phyloP scores from a whole-genome alignment of 305 asterid species.

The Solanum hybrid region DNA sequence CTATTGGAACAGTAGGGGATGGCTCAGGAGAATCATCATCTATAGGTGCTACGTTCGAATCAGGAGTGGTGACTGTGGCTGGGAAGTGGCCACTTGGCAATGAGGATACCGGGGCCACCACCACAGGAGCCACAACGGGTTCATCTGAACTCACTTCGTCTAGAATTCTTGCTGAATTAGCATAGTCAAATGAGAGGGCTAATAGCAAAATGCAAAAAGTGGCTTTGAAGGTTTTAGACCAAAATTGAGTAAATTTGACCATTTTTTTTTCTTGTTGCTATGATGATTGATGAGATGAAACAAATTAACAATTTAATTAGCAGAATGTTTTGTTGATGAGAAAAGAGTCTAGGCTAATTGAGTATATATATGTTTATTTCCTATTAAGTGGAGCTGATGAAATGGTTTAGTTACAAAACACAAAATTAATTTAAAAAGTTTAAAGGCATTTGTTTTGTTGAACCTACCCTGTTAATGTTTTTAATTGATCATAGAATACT shows the following conservation, averaged over 20 bases:
- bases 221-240: not conserved
- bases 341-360: not conserved
- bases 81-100: conserved; percentile 44
- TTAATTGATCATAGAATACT: not conserved
- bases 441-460: not conserved
- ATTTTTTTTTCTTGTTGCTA: conserved; percentile 16
- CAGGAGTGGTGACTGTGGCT: conserved; percentile 11
- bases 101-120: conserved; percentile 17
- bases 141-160: conserved; percentile 18
- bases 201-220: conserved; percentile 34
- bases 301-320: conserved; percentile 2
- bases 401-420: not conserved
- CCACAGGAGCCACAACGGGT: conserved; percentile 20
- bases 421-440: not conserved
- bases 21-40: not conserved
- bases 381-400: not conserved
- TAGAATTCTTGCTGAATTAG: conserved; percentile 37
- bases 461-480: not conserved
- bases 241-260: conserved; percentile 22
- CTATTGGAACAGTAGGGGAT: not conserved
- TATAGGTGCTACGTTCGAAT: not conserved
- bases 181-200: conserved; percentile 21
- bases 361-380: conserved; percentile 13
- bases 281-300: not conserved
- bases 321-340: conserved; percentile 14